A percentile compares a stretch with the other conserved stretches of the same genome.
These are phyloP conservation scores for Coriaria nepalensis DNA, from an alignment of 306 rosid species.

Conservation along the genomic window DNA sequence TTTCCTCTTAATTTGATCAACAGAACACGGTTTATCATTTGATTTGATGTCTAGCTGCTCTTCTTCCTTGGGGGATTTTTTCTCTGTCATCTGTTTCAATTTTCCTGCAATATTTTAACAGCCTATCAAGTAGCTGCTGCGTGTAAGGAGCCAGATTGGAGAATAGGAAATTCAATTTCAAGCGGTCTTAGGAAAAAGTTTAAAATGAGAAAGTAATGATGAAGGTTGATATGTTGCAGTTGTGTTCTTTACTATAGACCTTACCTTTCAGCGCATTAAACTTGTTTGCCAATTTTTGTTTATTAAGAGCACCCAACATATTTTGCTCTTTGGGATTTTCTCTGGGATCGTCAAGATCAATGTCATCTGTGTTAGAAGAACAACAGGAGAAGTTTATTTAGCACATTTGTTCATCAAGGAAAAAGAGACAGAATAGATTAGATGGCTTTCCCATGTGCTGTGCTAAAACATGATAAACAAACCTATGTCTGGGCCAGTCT, in stretches of 20 bases:
- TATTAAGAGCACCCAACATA: slow-evolving; percentile 50
- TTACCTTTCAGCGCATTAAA: slow-evolving; percentile 68
- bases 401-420: background rate
- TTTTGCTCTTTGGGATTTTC: slow-evolving; percentile 61
- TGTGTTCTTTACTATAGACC: slow-evolving; percentile 1
- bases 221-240: background rate
- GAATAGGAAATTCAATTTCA: no score
- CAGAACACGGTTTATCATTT: slow-evolving; percentile 36
- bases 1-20: slow-evolving; percentile 68
- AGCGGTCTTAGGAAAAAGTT: no score
- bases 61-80: slow-evolving; percentile 40
- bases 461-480: slow-evolving; percentile 12
- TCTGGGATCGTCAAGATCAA: slow-evolving; percentile 38
- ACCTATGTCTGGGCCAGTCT: slow-evolving; percentile 52
- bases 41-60: slow-evolving; percentile 41
- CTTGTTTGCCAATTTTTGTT: slow-evolving; percentile 53
- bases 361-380: slow-evolving; percentile 45
- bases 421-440: background rate
- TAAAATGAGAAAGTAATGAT: background rate
- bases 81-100: slow-evolving; percentile 58
- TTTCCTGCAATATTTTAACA: slow-evolving; percentile 37
- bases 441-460: no score
- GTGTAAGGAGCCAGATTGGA: background rate
- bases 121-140: background rate
- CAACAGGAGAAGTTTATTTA: background rate